A percentile compares a stretch with the other conserved stretches of the same genome.
Conservation (phyloP, 2,329 filamentous ascomycete genomes). For the Pestalotiopsis fici region DNA sequence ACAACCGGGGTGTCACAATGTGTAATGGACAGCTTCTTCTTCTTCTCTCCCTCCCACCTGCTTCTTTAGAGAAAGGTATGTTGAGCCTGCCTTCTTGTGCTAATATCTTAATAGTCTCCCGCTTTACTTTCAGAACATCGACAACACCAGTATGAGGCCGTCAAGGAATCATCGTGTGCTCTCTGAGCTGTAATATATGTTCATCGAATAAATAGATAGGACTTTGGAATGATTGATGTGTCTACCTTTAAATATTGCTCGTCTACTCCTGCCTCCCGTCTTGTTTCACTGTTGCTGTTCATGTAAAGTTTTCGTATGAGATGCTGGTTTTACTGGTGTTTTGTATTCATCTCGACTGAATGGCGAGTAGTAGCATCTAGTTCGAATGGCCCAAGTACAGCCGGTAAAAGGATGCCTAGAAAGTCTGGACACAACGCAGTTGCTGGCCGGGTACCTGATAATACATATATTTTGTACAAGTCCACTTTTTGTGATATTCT, state of each 20-base stretch:
- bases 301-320: no score
- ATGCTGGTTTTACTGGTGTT: no score
- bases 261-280: not conserved
- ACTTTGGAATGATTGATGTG: not conserved
- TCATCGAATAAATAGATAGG: no score
- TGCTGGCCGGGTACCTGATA: not conserved
- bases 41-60: no score
- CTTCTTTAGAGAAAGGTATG: not conserved
- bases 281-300: no score
- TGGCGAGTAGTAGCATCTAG: not conserved
- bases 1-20: no score
- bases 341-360: no score
- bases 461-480: slow-evolving; percentile 28
- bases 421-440: not conserved
- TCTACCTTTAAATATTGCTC: not conserved
- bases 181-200: no score
- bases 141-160: not conserved
- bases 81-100: not conserved
- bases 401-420: not conserved
- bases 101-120: not conserved
- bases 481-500: slow-evolving; percentile 28
- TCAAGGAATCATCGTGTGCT: not conserved
- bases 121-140: not conserved
- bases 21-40: no score
- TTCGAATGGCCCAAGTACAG: not conserved